Percentiles rank a stretch among this genome's conserved stretches.
Evolutionary conservation across 352 stramenopile species (phyloP).

Genomic region (Phytopythium aichiense): DNA sequence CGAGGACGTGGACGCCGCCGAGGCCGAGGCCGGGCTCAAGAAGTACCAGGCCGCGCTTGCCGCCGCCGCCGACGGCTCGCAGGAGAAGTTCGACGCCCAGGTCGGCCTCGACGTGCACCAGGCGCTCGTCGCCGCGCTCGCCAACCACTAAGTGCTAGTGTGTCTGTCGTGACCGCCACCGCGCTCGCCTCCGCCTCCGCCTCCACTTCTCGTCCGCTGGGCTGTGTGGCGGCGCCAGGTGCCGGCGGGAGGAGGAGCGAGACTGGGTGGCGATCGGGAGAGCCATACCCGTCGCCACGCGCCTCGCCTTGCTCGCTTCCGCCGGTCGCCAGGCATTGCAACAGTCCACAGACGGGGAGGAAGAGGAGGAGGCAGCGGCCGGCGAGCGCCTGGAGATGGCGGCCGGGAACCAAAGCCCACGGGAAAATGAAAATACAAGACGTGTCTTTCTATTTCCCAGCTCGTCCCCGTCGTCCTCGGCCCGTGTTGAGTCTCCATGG

Average conservation of each 20-base stretch:
- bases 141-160: conserved; percentile 39
- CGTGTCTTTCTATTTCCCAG: conserved; percentile 2
- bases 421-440: conserved; percentile 3
- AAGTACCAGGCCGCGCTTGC: conserved; percentile 89
- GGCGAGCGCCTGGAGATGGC: not conserved
- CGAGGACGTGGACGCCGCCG: conserved; percentile 93
- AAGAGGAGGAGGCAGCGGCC: not conserved
- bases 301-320: not conserved
- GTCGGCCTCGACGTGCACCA: conserved; percentile 95
- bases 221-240: not conserved
- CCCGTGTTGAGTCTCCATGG: not conserved
- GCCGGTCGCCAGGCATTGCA: not conserved
- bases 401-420: not conserved
- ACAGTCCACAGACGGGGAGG: not conserved
- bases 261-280: not conserved
- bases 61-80: conserved; percentile 75
- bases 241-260: not conserved
- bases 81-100: conserved; percentile 92
- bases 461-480: not conserved
- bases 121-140: conserved; percentile 89
- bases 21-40: conserved; percentile 86
- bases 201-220: not conserved
- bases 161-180: not conserved
- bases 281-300: not conserved
- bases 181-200: not conserved